Base-by-base conservation (phyloP, 1,284 basidiomycete genomes). In the Tilletia indica region DNA sequence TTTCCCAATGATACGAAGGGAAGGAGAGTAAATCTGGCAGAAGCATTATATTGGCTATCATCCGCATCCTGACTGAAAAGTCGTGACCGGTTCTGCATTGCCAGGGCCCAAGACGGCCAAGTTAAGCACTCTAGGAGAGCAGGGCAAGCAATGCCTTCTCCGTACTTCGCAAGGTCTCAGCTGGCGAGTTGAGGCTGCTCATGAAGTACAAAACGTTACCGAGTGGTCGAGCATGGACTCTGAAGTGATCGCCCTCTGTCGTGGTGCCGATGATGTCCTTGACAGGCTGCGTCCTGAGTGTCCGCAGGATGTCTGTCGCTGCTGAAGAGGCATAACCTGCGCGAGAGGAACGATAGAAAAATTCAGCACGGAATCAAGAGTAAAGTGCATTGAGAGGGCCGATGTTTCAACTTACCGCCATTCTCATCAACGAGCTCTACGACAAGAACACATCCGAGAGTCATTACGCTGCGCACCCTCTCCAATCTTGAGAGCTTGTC, bases 131-230 rank as follows among this genome's bases (percentile, higher is more conserved):
- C 3, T 9, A 45, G 42, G 42, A 45, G 42, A 64, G 61, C 21
- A 64, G 16, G 31, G 31, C 16, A 3, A 64, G 34, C 45, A 80
- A 70, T 4, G 69, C 70, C 16, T 70, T 49, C 70, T 86, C 84
- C 16, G 86, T 74, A 0, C 68, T 67, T 3, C 81, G 63, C 8
- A 86, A 72, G 39, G 84, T 82, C 3, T 74, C 70, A 0, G 68
- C 9, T 2, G 81, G 77, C 21, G 92, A 93, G 80, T 94, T 94
- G 58, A 98, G 87, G 85, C 92, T 95, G 5, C 90, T 91, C 89
- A 99, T 97, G 84, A 97, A 91, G 85, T 99, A 99, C 12, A 92
- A 91, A 11, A 97, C 91, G 79, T 97, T 91, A 0, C 96, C 96
- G 36, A 98, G 86, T 0, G 96, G 95, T 74, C 96, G 88, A 72